Evolutionary conservation across 2,329 filamentous ascomycete genomes (phyloP), one percentile per base, ranked within the genome.

Genomic region (Trichoderma sp.): DNA sequence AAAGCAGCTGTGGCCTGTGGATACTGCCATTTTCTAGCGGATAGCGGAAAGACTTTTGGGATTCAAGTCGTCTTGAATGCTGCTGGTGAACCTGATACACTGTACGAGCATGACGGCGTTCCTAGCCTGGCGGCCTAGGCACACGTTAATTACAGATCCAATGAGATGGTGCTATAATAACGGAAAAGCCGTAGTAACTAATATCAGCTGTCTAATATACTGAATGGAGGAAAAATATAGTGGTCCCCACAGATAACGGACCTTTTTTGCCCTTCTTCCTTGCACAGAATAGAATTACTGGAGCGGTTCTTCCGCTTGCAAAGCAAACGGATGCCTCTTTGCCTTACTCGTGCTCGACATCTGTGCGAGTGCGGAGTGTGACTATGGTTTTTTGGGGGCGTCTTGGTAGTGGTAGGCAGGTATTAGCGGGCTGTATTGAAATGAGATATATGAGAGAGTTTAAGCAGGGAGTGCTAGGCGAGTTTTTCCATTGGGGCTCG

Each of bases 401-500:
- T 43, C 37, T 11, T 43, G 60, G 31, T 37, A 53, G 24, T 19
- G 33, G 10, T 33, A 33, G 31, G 31, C 5, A 31, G 8, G 58
- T 49, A 29, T 31, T 35, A 14, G 49, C 31, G 35, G 47, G 31
- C 52, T 27, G 31, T 52, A 27, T 49, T 37, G 33, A 53, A 37
- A 53, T 63, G 60, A 63, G 60, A 63, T 63, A 47, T 29, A 63
- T 37, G 24, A 63, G 43, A 52, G 21, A 35, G 40, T 35, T 52
- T 62, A n/a, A 21, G 21, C 19, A 63, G 43, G 60, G 60, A 21
- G 31, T 58, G 31, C 55, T 37, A 58, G 55, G 55, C 14, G 52
- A 29, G 40, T 43, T 35, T 58, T 35, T 58, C 35, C 31, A 24
- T 55, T 33, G 29, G 52, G 43, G 29, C 13, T 63, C 40, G 60